Percentiles rank a stretch among this genome's conserved stretches.
Evolutionary conservation across 352 stramenopile genomes (phyloP).

Genomic region (Globisporangium uncinulatum): DNA sequence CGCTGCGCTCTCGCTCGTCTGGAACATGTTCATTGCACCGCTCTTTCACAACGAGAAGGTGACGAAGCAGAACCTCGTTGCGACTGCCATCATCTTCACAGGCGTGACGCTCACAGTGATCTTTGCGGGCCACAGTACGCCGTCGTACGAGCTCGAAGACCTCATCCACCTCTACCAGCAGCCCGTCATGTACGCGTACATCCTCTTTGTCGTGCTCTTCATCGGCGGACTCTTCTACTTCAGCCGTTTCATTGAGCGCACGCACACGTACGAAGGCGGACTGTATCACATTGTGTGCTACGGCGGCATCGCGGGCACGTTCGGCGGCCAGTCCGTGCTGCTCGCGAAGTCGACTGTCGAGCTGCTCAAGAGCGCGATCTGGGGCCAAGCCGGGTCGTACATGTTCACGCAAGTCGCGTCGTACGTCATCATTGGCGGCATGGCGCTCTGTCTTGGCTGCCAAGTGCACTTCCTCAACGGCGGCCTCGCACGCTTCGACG

Average conservation of each 20-base stretch:
- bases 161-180: conserved; percentile 80
- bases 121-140: conserved; percentile 83
- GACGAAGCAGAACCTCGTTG: conserved; percentile 71
- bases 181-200: conserved; percentile 80
- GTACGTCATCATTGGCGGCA: conserved; percentile 72
- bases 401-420: conserved; percentile 75
- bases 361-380: conserved; percentile 88
- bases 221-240: conserved; percentile 53
- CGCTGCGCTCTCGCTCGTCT: conserved; percentile 85
- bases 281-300: conserved; percentile 87
- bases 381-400: conserved; percentile 61
- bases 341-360: conserved; percentile 88
- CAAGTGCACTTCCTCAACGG: conserved; percentile 89
- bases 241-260: conserved; percentile 67
- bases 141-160: conserved; percentile 81
- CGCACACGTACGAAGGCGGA: conserved; percentile 58
- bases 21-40: conserved; percentile 90
- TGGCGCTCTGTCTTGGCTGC: conserved; percentile 63
- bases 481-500: conserved; percentile 84
- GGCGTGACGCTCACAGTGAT: conserved; percentile 88
- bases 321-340: conserved; percentile 86
- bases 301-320: conserved; percentile 80
- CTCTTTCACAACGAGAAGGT: conserved; percentile 89
- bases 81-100: conserved; percentile 85
- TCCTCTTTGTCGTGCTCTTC: conserved; percentile 69